Evolutionary conservation across 208 protist species (phyloP), one percentile per base, ranked within the genome.

Genomic region (Acanthamoeba castellanii): DNA sequence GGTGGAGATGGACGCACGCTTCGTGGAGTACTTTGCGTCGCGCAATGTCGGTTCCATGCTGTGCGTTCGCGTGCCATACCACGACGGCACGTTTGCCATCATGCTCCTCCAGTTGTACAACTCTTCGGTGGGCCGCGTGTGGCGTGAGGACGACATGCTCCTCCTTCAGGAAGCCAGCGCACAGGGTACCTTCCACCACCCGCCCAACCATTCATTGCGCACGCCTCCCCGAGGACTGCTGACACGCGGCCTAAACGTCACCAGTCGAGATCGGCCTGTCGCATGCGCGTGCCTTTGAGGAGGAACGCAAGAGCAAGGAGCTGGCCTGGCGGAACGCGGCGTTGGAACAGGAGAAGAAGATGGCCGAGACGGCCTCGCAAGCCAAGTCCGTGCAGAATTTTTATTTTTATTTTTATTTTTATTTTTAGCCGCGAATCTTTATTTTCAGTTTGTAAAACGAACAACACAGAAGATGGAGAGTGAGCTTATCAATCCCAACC

Each of bases 371-470:
- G 22, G 92, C 47, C 16, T 93, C 78, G 37, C 50, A 95, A 72
- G 96, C 94, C 7, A 96, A 96, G 50, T 95, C 94, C 30, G 89
- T 57, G 52, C 16, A 16, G 7, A 16, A 16, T 42, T 42, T 42
- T 61, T 61, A 5, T 61, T 22, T 22, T 61, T 22, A n/a, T 42
- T 42, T 42, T 42, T 42, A 4, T 42, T 42, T 42, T 42, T 42
- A 3, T 42, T 42, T 42, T 42, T 16, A 7, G 52, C 52, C 11
- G 11, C 52, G 52, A 57, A 7, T 16, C 52, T 57, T 42, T 42
- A 42, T 1, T 52, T 22, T 50, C 2, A 11, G 1, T 82, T 42
- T 22, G 0, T 1, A 20, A 42, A 37, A 42, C n/a, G 11, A 82
- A 37, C 3, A 82, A n/a, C 1, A 82, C 8, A n/a, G 22, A 0